phyloP scores from a whole-genome alignment of 176 grass and related monocot species.

The Bromus sterilis region DNA sequence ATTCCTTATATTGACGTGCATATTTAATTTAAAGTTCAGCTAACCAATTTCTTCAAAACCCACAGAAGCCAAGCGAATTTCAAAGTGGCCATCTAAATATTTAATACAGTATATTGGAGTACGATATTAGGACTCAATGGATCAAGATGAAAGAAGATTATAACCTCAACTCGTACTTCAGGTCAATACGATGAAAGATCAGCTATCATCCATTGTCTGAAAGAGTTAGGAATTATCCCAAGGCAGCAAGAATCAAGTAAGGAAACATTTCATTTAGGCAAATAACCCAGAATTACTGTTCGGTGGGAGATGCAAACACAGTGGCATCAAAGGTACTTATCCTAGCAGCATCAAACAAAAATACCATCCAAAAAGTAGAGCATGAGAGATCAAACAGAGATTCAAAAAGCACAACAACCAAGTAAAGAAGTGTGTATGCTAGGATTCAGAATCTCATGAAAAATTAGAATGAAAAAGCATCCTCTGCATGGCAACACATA shows the following conservation, averaged over 20 bases:
- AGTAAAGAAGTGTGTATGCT: neutral
- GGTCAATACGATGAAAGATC: neutral
- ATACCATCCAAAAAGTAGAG: neutral
- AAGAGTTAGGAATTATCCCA: neutral
- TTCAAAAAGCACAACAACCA: neutral
- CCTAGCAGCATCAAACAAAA: neutral
- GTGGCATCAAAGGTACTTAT: neutral
- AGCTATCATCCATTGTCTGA: neutral
- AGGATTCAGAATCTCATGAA: conserved; percentile 8
- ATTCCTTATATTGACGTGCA: neutral
- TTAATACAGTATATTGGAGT: neutral
- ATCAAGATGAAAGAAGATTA: neutral
- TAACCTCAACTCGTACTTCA: neutral
- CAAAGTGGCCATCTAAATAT: neutral
- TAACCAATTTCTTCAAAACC: neutral
- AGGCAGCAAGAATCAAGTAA: neutral
- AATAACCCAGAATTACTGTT: neutral
- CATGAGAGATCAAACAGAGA: neutral
- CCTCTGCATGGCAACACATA: conserved; percentile 16
- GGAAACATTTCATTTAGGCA: neutral
- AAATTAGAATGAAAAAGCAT: conserved; percentile 20
- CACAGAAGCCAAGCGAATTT: neutral
- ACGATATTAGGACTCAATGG: neutral
- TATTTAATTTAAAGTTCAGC: neutral
- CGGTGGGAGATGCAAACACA: neutral